Evolutionary conservation across 176 grass and related monocot species (phyloP).

Genomic region (Triticum timopheevii): DNA sequence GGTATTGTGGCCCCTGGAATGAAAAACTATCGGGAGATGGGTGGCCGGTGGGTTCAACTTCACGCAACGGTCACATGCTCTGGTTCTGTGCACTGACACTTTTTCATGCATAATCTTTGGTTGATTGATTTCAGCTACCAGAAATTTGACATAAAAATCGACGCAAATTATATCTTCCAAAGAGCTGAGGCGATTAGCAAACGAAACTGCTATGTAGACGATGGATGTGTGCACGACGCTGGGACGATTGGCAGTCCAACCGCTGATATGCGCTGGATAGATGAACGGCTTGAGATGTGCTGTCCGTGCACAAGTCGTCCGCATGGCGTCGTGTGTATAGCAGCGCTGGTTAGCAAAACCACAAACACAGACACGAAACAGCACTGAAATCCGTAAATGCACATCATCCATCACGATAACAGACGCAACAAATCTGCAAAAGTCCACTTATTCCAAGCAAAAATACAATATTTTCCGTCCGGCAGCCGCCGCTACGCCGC

Average conservation of each 20-base stretch:
- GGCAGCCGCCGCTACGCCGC: neutral
- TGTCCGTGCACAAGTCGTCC: too few species aligned
- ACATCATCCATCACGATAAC: neutral
- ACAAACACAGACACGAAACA: neutral
- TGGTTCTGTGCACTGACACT: neutral
- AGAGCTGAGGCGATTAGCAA: neutral
- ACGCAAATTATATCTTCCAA: neutral
- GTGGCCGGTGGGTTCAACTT: neutral
- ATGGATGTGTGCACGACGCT: too few species aligned
- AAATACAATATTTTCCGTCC: constrained; percentile 1
- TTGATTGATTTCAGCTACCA: neutral
- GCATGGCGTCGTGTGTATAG: too few species aligned
- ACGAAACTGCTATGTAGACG: too few species aligned
- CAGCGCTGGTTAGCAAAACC: neutral
- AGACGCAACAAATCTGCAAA: neutral
- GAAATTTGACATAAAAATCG: neutral
- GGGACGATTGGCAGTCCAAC: too few species aligned
- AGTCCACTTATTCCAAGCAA: neutral
- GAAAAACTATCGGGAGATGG: neutral
- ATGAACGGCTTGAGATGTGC: too few species aligned
- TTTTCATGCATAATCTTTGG: neutral
- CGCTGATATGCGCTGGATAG: too few species aligned
- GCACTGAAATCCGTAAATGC: neutral
- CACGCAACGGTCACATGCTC: neutral
- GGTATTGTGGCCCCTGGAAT: neutral